Evolutionary conservation across 352 stramenopile species (phyloP), one percentile per base, ranked within the genome.

Genomic region (Phytopythium aichiense): DNA sequence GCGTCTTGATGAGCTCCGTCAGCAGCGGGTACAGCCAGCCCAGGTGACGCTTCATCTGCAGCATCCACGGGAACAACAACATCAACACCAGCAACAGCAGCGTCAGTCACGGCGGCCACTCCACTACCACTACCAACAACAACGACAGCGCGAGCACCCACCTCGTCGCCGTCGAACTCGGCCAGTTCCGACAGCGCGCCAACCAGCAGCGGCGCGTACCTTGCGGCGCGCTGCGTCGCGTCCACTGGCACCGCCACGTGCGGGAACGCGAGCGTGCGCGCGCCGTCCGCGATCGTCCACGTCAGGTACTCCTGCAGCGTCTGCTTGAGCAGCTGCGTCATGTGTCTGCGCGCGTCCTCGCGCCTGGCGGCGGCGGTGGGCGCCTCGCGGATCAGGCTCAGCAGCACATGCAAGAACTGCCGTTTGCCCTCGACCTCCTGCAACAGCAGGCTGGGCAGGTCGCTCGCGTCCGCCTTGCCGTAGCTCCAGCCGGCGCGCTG

Each of bases 1-100:
- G 69, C 13, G 79, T 84, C 68, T 78, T 84, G 57, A 93, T 83
- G 1, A 95, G 69, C 43, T 86, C 76, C 18, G 77, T 93, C 20
- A 95, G 67, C 42, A 93, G 67, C 28, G 87, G 83, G 59, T 89
- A 95, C 42, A 95, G 58, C 87, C 87, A 95, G n/a, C 56, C 20
- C 64, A 92, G 66, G 60, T 95, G 78, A 12, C 72, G 74, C 51
- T 84, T 68, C 8, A 94, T 67, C 81, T 94, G 56, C 35, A 40
- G 35, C 35, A 37, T 37, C 31, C 31, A 37, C 49, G 72, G 7
- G 23, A 63, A 50, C 13, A 67, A 11, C 43, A 4, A 65, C 12
- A 69, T 56, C 57, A 56, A 20, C 25, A 52, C 20, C 25, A 15
- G 20, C 43, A 25, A 28, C 18, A 18, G 43, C 22, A 23, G 46